Evolutionary conservation across 768 basidiomycete species (phyloP), one percentile per base, ranked within the genome.

Genomic region (Tephrocybe sp.): DNA sequence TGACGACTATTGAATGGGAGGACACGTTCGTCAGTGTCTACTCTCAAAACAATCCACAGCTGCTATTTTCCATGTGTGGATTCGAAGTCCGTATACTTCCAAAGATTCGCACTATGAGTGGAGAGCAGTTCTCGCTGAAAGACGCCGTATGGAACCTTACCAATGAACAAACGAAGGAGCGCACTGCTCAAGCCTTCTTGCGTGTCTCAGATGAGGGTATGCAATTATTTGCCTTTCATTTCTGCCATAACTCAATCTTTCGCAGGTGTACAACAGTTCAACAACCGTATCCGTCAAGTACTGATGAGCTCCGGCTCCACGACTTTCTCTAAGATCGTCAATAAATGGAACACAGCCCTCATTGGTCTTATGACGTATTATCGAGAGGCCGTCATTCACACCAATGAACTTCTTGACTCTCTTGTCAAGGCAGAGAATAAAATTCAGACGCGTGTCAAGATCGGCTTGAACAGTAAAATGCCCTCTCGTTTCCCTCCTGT

Each of bases 341-440:
- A 94, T 72, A 95, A 95, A 73, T 96, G 93, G 93, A 95, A 94
- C 67, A 96, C 93, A 3, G 90, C 92, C 14, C 79, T 97, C 48
- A 97, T 96, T 59, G 93, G 93, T 54, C 74, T 98, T 33, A 95
- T 97, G 92, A 98, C 96, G 0, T 98, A 98, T 71, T 96, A 96
- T 68, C 90, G 95, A 53, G 95, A 98, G 64, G 95, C 95, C 23
- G 94, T 98, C 59, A 93, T 98, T 48, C 93, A 97, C 68, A 98
- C 96, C 38, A 93, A 94, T 61, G 96, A 98, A 68, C 76, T 99
- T 16, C 81, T 99, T 43, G 97, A 98, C 65, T 82, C 93, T 0
- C 78, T 98, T 35, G 97, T 99, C 63, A 99, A 99, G 71, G 93
- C 95, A 1, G 96, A 99, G 74, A 98, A 98, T 82, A 98, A 98